Percentiles rank a stretch among this genome's conserved stretches.
phyloP scores from a whole-genome alignment of 2,329 filamentous ascomycete genomes.

The Clarireedia sp. region DNA sequence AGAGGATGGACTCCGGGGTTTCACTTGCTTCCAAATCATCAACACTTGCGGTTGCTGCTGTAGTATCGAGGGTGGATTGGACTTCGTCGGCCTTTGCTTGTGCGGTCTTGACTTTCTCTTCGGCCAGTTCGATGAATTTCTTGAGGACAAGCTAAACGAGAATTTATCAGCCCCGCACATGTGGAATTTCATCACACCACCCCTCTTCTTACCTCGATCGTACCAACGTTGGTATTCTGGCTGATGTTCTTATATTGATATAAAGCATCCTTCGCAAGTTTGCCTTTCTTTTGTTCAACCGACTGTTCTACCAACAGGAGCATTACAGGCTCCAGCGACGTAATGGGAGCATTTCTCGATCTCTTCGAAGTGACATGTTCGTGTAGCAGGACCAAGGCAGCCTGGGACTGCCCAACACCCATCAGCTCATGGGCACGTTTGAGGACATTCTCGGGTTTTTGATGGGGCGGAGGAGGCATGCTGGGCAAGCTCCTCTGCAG shows the following conservation, averaged over 20 bases:
- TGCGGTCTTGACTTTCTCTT: conserved; percentile 90
- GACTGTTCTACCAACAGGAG: conserved; percentile 93
- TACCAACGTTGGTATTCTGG: conserved; percentile 96
- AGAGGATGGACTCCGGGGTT: conserved; percentile 94
- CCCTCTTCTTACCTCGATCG: conserved; percentile 67
- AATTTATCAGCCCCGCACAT: conserved; percentile 5
- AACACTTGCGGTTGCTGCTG: conserved; percentile 63
- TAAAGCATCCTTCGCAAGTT: conserved; percentile 94
- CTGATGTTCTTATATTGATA: conserved; percentile 99
- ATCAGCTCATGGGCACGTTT: conserved; percentile 98
- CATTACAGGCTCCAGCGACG: conserved; percentile 96
- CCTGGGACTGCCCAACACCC: conserved; percentile 86
- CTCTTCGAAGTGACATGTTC: conserved; percentile 99
- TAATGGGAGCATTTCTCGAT: conserved; percentile 93
- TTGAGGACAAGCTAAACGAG: conserved; percentile 71
- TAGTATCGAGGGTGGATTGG: conserved; percentile 76
- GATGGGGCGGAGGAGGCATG: conserved; percentile 82
- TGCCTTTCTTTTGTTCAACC: conserved; percentile 96
- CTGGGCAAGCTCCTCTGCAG: conserved; percentile 20
- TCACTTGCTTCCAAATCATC: conserved; percentile 96
- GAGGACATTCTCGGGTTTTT: conserved; percentile 98
- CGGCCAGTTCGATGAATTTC: conserved; percentile 95
- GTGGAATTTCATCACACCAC: neutral
- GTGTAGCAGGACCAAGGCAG: conserved; percentile 89
- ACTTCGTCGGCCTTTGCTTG: conserved; percentile 95